Evolutionary conservation across 306 rosid genomes (phyloP).

Genomic region (Acmispon strigosus): DNA sequence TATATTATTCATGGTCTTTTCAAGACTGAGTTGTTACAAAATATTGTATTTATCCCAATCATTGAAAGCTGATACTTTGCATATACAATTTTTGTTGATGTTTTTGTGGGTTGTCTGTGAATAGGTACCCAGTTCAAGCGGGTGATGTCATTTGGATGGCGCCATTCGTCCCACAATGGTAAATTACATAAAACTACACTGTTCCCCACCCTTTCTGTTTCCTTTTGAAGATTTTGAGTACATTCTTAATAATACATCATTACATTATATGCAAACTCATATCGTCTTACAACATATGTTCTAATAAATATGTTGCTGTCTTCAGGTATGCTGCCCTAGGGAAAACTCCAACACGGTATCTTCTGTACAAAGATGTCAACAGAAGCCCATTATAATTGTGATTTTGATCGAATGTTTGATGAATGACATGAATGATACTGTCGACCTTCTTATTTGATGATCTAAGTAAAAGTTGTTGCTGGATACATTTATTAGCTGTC

Average conservation of each 20-base stretch:
- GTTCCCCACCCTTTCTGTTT: not conserved
- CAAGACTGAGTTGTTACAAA: not conserved
- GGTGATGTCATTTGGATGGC: slow-evolving; percentile 99
- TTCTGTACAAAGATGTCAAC: slow-evolving; percentile 85
- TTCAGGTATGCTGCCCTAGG: slow-evolving; percentile 96
- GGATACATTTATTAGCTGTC: slow-evolving; percentile 4
- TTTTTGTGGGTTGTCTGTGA: not conserved
- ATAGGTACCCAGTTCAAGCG: slow-evolving; percentile 89
- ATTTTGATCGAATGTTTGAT: slow-evolving; percentile 14
- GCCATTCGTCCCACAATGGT: slow-evolving; percentile 97
- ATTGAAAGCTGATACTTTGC: not conserved
- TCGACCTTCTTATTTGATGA: slow-evolving; percentile 1
- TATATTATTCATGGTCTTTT: not conserved
- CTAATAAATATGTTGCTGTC: slow-evolving; percentile 1
- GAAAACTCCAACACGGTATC: slow-evolving; percentile 69
- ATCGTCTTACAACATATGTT: not conserved
- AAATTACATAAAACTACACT: not conserved
- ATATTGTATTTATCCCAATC: slow-evolving; percentile 9
- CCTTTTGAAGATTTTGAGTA: not conserved
- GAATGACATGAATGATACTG: not conserved
- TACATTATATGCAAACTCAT: not conserved
- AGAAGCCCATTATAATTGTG: slow-evolving; percentile 52
- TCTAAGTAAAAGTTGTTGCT: slow-evolving; percentile 8
- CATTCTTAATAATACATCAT: not conserved
- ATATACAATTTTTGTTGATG: not conserved